These are phyloP conservation scores for Cyberlindnera mississippiensis DNA, from an alignment of 805 yeast genomes.

Conservation along the genomic window DNA sequence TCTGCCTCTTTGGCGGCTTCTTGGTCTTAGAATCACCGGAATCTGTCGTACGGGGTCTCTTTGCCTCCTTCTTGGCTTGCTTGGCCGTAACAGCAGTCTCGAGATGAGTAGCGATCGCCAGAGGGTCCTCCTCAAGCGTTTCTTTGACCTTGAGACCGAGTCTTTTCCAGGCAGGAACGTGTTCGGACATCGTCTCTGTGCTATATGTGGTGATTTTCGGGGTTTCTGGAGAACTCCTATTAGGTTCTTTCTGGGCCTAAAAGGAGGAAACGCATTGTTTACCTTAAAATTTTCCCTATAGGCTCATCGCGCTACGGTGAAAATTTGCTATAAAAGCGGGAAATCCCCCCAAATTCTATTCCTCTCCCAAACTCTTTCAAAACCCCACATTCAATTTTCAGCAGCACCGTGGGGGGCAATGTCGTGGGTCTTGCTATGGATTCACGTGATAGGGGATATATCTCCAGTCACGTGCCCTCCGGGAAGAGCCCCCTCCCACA, in stretches of 20 bases:
- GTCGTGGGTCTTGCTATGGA: slow-evolving; percentile 1
- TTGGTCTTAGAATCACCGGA: slow-evolving; percentile 24
- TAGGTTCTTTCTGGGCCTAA: no score
- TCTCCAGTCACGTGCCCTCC: not conserved
- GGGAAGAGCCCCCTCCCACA: not conserved
- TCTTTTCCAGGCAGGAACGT: slow-evolving; percentile 81
- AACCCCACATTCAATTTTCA: slow-evolving; percentile 24
- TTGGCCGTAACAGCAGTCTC: slow-evolving; percentile 40
- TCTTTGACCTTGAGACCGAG: slow-evolving; percentile 63
- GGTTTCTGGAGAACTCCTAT: no score
- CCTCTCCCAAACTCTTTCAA: not conserved
- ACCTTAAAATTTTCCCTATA: slow-evolving; percentile 7
- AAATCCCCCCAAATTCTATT: not conserved
- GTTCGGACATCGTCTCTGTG: slow-evolving; percentile 28
- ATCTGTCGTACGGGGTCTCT: slow-evolving; percentile 12
- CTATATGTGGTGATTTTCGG: not conserved
- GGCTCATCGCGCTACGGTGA: slow-evolving; percentile 1
- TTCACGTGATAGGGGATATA: no score
- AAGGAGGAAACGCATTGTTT: not conserved
- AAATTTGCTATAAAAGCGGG: slow-evolving; percentile 3
- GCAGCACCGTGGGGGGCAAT: slow-evolving; percentile 12
- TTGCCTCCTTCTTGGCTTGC: slow-evolving; percentile 39
- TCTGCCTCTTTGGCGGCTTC: slow-evolving; percentile 67
- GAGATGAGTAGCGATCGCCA: slow-evolving; percentile 41
- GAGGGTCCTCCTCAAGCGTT: slow-evolving; percentile 41